These are phyloP conservation scores for Pseudocercospora musae DNA, from an alignment of 2,329 filamentous ascomycete species.

Conservation along the genomic window DNA sequence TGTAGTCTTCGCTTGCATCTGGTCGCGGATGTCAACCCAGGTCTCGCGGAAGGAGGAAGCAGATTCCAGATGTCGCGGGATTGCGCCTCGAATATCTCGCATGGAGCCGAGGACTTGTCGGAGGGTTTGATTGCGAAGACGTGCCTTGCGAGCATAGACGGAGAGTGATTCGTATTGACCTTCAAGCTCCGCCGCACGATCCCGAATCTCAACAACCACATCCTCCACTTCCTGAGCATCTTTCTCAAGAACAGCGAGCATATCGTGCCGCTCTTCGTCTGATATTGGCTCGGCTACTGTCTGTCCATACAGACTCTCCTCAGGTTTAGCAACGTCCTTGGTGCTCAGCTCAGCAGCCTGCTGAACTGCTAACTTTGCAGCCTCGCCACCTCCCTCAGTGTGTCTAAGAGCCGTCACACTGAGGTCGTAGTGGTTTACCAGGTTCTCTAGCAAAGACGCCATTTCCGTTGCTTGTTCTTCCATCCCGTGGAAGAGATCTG, in stretches of 20 bases:
- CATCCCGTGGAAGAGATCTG: slow-evolving; percentile 51
- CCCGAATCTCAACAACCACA: slow-evolving; percentile 65
- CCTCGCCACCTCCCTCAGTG: slow-evolving; percentile 63
- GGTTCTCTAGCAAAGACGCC: slow-evolving; percentile 73
- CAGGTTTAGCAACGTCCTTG: slow-evolving; percentile 30
- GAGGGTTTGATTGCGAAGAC: slow-evolving; percentile 56
- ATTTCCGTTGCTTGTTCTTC: slow-evolving; percentile 76
- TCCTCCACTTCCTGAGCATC: slow-evolving; percentile 64
- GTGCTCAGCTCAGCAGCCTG: slow-evolving; percentile 33
- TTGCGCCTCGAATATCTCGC: slow-evolving; percentile 62
- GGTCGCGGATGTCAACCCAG: slow-evolving; percentile 73
- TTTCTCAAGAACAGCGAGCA: slow-evolving; percentile 74
- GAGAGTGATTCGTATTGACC: slow-evolving; percentile 61
- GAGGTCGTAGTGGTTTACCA: slow-evolving; percentile 87
- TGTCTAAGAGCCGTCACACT: slow-evolving; percentile 89
- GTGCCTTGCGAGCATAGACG: slow-evolving; percentile 58
- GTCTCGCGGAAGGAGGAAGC: slow-evolving; percentile 59
- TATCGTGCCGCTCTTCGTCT: slow-evolving; percentile 72
- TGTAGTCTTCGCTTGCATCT: slow-evolving; percentile 64
- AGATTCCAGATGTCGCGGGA: slow-evolving; percentile 63
- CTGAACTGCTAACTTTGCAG: slow-evolving; percentile 40
- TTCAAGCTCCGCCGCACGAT: slow-evolving; percentile 75
- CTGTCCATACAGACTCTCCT: slow-evolving; percentile 60
- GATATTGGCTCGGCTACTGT: slow-evolving; percentile 62
- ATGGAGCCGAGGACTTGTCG: slow-evolving; percentile 63